Conservation (phyloP, 345 rosid species). For the Triadica sebifera region DNA sequence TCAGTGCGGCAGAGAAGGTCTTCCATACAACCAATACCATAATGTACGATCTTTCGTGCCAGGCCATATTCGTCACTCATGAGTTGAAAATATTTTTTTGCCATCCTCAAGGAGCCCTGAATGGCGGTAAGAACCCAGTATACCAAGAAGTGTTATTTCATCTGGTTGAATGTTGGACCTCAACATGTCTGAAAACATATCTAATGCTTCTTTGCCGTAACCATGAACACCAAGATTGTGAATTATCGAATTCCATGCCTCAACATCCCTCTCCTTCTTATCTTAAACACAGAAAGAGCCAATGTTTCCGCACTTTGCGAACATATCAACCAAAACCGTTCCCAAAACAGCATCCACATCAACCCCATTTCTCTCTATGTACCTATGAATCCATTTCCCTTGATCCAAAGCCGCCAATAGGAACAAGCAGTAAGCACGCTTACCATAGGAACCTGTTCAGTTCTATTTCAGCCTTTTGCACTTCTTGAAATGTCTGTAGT, state of each 20-base stretch:
- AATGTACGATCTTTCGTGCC: conserved; percentile 30
- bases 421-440: conserved; percentile 23
- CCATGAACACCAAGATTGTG: conserved; percentile 49
- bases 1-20: conserved; percentile 11
- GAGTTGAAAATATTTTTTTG: conserved; percentile 30
- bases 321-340: conserved; percentile 56
- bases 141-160: conserved; percentile 34
- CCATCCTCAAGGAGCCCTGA: conserved; percentile 50
- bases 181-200: conserved; percentile 51
- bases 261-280: conserved; percentile 35
- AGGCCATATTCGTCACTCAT: conserved; percentile 40
- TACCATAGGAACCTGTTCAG: conserved; percentile 16
- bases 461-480: conserved; percentile 10
- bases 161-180: conserved; percentile 42
- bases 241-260: conserved; percentile 54
- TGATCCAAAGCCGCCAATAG: conserved; percentile 10
- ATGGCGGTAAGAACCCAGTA: conserved; percentile 56
- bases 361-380: conserved; percentile 25
- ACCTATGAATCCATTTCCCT: conserved; percentile 17
- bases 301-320: conserved; percentile 51
- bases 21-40: conserved; percentile 4
- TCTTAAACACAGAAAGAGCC: conserved; percentile 47
- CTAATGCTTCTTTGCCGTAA: conserved; percentile 40
- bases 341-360: conserved; percentile 37
- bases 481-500: conserved; percentile 6